A percentile compares a stretch with the other conserved stretches of the same genome.
phyloP scores from a whole-genome alignment of 2,329 filamentous ascomycete species.

The Atkinsonella texensis region DNA sequence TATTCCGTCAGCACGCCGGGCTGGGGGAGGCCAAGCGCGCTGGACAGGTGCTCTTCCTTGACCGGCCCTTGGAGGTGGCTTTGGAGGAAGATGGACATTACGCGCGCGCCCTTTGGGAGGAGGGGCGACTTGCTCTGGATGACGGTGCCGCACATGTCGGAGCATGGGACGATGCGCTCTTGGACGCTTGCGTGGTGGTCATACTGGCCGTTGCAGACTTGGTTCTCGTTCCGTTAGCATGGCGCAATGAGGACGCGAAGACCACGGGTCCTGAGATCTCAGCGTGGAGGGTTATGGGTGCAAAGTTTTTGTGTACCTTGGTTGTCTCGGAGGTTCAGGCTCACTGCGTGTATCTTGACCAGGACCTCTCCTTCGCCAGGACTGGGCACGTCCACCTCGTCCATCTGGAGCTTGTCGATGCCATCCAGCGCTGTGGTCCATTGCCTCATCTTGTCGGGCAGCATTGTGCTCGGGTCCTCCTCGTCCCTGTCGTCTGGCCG shows the following conservation, averaged over 20 bases:
- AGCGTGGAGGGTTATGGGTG: too few species aligned
- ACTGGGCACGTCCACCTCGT: slow-evolving; percentile 31
- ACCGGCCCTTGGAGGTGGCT: slow-evolving; percentile 47
- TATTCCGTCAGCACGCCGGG: slow-evolving; percentile 46
- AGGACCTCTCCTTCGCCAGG: slow-evolving; percentile 40
- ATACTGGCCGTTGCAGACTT: slow-evolving; percentile 55
- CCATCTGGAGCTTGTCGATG: slow-evolving; percentile 37
- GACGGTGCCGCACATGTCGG: slow-evolving; percentile 57
- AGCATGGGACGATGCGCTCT: slow-evolving; percentile 47
- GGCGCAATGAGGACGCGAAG: background rate
- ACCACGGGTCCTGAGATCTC: too few species aligned
- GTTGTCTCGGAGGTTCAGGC: slow-evolving; percentile 38
- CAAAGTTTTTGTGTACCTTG: slow-evolving; percentile 27
- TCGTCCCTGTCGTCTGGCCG: background rate
- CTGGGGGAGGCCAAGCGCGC: slow-evolving; percentile 48
- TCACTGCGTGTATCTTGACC: slow-evolving; percentile 33
- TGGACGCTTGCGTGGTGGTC: slow-evolving; percentile 47
- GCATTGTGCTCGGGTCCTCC: slow-evolving; percentile 3
- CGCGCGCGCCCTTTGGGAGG: slow-evolving; percentile 49
- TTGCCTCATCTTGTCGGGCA: slow-evolving; percentile 26
- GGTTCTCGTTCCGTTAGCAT: background rate
- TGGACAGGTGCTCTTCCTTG: slow-evolving; percentile 38
- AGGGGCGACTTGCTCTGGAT: slow-evolving; percentile 26
- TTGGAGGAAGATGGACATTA: slow-evolving; percentile 53
- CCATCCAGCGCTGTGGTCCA: slow-evolving; percentile 46